Evolutionary conservation across 441 rosid species (phyloP).

Genomic region (Corymbia calophylla): DNA sequence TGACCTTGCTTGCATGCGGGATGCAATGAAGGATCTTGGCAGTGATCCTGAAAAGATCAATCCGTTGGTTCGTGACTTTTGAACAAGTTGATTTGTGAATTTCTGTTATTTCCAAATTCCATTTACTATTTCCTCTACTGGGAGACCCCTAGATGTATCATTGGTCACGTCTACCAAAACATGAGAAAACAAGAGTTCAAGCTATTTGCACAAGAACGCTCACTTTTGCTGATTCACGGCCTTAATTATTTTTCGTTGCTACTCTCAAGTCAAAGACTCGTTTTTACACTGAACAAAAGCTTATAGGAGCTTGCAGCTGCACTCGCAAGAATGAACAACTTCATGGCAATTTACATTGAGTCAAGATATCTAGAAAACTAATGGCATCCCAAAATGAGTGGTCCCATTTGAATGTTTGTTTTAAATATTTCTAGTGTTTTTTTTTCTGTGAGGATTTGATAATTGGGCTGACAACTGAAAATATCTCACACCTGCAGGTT

Average conservation of each 20-base stretch:
- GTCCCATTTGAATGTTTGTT: not conserved
- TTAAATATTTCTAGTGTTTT: not conserved
- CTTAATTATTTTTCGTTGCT: not conserved
- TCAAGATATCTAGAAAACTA: not conserved
- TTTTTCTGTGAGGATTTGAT: too few relatives aligned
- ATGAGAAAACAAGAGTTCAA: not conserved
- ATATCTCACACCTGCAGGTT: slow-evolving; percentile 21
- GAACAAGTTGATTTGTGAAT: not conserved
- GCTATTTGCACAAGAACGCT: not conserved
- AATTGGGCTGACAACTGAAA: not conserved
- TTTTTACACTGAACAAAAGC: not conserved
- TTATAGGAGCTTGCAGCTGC: not conserved
- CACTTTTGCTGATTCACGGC: not conserved
- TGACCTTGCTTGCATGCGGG: slow-evolving; percentile 65
- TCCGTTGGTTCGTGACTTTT: slow-evolving; percentile 41
- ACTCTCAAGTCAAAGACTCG: not conserved
- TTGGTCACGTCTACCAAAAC: not conserved
- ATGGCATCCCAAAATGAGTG: not conserved
- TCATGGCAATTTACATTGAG: not conserved
- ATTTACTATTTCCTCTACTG: not conserved
- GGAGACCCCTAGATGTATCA: not conserved
- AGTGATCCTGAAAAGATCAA: slow-evolving; percentile 55
- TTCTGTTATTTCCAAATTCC: not conserved
- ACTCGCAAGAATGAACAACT: not conserved
- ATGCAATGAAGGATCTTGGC: slow-evolving; percentile 52